Conservation (phyloP, 371 early-diverging fungal species). For the Chytridiales sp. region DNA sequence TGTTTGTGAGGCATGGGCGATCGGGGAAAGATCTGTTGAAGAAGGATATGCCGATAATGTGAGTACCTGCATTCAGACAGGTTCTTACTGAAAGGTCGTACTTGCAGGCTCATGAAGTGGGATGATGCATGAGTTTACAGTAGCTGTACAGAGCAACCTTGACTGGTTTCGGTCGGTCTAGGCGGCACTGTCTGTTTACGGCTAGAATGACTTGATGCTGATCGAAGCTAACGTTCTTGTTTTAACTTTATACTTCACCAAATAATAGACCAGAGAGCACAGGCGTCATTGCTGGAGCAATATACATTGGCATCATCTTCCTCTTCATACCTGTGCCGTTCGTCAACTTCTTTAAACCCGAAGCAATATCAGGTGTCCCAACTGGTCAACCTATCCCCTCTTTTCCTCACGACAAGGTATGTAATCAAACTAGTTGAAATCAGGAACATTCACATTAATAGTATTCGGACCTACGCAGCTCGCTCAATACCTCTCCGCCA, state of each 20-base stretch:
- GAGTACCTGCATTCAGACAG: no score
- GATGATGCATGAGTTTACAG: no score
- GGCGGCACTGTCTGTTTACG: neutral
- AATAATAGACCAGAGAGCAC: constrained; percentile 69
- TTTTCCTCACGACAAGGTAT: constrained; percentile 72
- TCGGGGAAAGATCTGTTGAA: constrained; percentile 84
- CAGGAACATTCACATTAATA: neutral
- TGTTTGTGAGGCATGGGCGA: constrained; percentile 69
- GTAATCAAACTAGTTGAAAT: neutral
- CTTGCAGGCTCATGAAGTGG: no score
- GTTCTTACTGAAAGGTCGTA: no score
- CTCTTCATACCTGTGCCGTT: constrained; percentile 92
- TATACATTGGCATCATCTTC: constrained; percentile 84
- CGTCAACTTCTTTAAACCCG: constrained; percentile 58
- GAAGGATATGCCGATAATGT: constrained; percentile 67
- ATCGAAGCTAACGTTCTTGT: no score
- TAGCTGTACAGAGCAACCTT: no score
- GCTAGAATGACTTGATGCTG: constrained; percentile 5
- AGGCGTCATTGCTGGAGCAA: constrained; percentile 71
- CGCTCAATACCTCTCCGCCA: constrained; percentile 81
- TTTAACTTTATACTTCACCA: neutral
- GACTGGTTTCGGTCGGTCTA: neutral
- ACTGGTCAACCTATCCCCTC: constrained; percentile 37
- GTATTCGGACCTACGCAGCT: constrained; percentile 49
- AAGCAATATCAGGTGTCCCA: constrained; percentile 33